Conservation (phyloP, 352 stramenopile genomes). For the Phytophthora citrophthora region DNA sequence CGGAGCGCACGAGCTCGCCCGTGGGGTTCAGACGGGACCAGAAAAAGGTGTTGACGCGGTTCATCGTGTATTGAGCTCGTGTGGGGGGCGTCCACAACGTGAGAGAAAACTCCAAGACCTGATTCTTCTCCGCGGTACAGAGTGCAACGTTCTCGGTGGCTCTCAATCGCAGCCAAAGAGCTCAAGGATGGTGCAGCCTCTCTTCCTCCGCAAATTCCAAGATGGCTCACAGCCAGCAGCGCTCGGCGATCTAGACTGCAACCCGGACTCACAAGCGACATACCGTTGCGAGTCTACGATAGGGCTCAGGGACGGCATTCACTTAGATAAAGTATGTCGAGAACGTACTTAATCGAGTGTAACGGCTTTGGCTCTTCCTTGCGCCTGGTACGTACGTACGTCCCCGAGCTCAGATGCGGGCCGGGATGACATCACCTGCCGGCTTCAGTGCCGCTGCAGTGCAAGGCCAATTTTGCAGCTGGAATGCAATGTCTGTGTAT, state of each 20-base stretch:
- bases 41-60: slow-evolving; percentile 84
- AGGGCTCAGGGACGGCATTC: no score
- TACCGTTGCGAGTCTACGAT: slow-evolving; percentile 25
- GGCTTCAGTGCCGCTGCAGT: neutral
- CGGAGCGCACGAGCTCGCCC: slow-evolving; percentile 74
- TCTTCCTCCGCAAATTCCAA: slow-evolving; percentile 35
- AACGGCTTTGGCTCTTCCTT: neutral
- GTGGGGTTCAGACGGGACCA: slow-evolving; percentile 76
- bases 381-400: slow-evolving; percentile 32
- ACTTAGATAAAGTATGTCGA: slow-evolving; percentile 21
- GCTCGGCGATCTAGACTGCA: slow-evolving; percentile 31
- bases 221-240: slow-evolving; percentile 30
- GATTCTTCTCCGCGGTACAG: slow-evolving; percentile 24
- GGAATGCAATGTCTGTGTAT: neutral
- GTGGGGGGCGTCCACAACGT: neutral
- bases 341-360: neutral
- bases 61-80: slow-evolving; percentile 27
- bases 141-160: slow-evolving; percentile 8
- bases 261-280: slow-evolving; percentile 35
- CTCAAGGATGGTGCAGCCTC: neutral
- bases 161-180: neutral
- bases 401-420: slow-evolving; percentile 17
- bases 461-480: slow-evolving; percentile 4
- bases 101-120: neutral
- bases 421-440: slow-evolving; percentile 25